Conservation (phyloP, 2,329 filamentous ascomycete genomes). For the Diplodia seriata region DNA sequence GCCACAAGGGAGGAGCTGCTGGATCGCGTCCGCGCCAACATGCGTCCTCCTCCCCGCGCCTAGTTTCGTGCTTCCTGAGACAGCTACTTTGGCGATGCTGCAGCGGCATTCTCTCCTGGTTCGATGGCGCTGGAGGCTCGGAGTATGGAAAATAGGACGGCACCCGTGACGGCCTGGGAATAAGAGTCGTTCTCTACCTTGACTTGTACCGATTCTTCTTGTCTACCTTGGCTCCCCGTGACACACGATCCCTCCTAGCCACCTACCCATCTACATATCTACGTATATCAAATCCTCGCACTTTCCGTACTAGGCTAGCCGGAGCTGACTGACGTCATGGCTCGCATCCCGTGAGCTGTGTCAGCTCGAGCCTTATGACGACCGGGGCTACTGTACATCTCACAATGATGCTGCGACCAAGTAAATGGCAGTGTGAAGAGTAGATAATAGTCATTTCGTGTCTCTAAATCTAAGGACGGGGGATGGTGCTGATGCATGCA, state of each 20-base stretch:
- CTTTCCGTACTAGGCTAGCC: background rate
- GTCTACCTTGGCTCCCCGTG: too few relatives aligned
- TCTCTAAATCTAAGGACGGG: background rate
- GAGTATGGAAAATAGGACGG: too few relatives aligned
- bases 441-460: background rate
- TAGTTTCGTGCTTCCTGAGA: background rate
- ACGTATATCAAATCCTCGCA: background rate
- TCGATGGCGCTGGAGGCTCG: too few relatives aligned
- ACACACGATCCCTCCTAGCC: too few relatives aligned
- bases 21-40: slow-evolving; percentile 72
- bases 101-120: too few relatives aligned
- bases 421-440: background rate
- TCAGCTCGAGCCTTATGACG: too few relatives aligned
- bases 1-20: slow-evolving; percentile 70
- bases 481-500: background rate
- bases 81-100: too few relatives aligned
- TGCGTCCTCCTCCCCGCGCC: slow-evolving; percentile 54
- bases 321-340: background rate
- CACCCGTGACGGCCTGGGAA: too few relatives aligned
- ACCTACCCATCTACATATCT: too few relatives aligned
- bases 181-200: too few relatives aligned
- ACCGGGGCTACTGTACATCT: background rate
- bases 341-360: background rate
- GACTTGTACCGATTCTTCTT: too few relatives aligned
- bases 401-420: background rate